Percentiles rank a stretch among this genome's conserved stretches.
These are phyloP conservation scores for Colletotrichum graminicola DNA, from an alignment of 2,329 filamentous ascomycete species.

Conservation along the genomic window DNA sequence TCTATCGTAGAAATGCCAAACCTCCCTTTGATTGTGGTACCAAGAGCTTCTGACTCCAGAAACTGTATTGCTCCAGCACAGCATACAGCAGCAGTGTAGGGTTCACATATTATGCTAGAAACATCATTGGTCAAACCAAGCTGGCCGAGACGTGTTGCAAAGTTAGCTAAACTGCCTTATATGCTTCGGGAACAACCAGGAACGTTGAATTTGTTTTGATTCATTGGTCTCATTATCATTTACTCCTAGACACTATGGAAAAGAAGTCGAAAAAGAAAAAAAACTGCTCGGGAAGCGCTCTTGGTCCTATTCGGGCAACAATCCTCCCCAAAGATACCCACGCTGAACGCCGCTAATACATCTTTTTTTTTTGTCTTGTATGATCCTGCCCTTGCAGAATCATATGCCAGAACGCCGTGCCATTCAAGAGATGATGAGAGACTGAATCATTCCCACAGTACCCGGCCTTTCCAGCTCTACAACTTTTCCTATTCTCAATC, in stretches of 20 bases:
- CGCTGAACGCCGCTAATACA: slow-evolving; percentile 1
- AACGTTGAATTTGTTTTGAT: neutral
- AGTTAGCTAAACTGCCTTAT: neutral
- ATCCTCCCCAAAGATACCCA: slow-evolving; percentile 11
- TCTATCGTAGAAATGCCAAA: neutral
- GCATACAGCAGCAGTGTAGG: neutral
- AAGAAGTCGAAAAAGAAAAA: neutral
- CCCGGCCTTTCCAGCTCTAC: neutral
- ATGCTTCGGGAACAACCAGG: neutral
- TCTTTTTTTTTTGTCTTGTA: neutral
- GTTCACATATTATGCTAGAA: neutral
- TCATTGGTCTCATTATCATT: slow-evolving; percentile 22
- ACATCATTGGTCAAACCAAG: neutral
- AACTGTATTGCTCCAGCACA: neutral
- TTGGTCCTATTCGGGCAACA: neutral
- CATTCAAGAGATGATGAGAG: neutral
- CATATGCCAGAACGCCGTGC: neutral
- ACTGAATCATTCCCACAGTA: neutral
- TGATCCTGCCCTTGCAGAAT: no score
- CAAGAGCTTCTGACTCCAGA: neutral
- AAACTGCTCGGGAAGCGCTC: neutral
- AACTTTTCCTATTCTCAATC: neutral
- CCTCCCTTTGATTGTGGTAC: neutral
- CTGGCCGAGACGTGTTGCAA: neutral
- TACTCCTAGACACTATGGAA: neutral